Base-by-base conservation (phyloP, 2,329 filamentous ascomycete species). In the Aspergillus fijiensis region DNA sequence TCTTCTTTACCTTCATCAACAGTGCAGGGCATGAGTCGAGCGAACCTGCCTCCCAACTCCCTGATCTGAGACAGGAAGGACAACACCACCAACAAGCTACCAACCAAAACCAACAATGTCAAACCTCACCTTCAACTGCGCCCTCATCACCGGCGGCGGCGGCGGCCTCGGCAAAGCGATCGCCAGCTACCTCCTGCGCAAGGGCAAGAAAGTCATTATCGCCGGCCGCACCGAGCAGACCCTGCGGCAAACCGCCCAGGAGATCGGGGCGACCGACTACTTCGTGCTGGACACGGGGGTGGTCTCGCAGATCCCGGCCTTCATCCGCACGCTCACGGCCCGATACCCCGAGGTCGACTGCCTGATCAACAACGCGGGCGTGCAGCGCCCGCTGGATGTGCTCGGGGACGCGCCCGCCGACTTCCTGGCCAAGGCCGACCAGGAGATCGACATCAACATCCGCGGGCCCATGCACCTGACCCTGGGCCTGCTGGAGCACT, bases 371-470 rank as follows among this genome's bases (percentile, higher is more conserved):
- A 86, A 87, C 57, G 84, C 84, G 0, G 84, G 84, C 2, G 81
- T 86, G 0, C 84, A 87, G 67, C 73, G 82, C 2, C 84, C 83
- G 0, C 76, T 87, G 1, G 70, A 82, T 16, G 74, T 84, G 0
- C 76, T 75, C 47, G 67, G 74, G 19, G 67, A 62, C 63, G 9
- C 57, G 62, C 12, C 65, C 59, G 21, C 77, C 23, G 67, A 65
- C n/a, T 70, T 72, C 25, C 74, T 85, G 0, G 25, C 67, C 12
- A 82, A 82, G 58, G 83, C 82, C 0, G 84, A 86, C 61, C 74
- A 84, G 42, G 84, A 87, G 62, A 82, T 87, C 55, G 74, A 84
- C 65, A 86, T 84, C 70, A 86, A 87, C 62, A 80, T 87, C 63
- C 76, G 81, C 0, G 84, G 84, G 0, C 84, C 84, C 0, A 81